A percentile compares a stretch with the other conserved stretches of the same genome.
phyloP scores from a whole-genome alignment of 129 eudicot species.

The Daucus carota region DH1_v3.0 NC_030384.2:39636501-39637000 shows the following conservation, averaged over 20 bases:
- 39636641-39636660: constrained; percentile 28
- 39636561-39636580: no score
- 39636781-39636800: constrained; percentile 16
- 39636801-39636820: constrained; percentile 10
- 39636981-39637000: no score
- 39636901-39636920: constrained; percentile 44
- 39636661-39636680: constrained; percentile 28
- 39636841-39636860: constrained; percentile 53
- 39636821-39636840: no score
- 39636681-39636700: constrained; percentile 11
- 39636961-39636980: no score
- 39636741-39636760: constrained; percentile 47
- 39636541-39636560: no score
- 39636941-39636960: no score
- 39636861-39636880: constrained; percentile 52
- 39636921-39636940: constrained; percentile 23
- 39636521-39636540: no score
- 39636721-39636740: constrained; percentile 66
- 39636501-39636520: no score
- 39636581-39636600: no score
- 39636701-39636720: constrained; percentile 31
- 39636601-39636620: no score
- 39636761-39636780: constrained; percentile 25
- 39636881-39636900: constrained; percentile 55
- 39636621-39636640: no score